A percentile compares a stretch with the other conserved stretches of the same genome.
phyloP scores from a whole-genome alignment of 176 grass and related monocot genomes.

The Triticum timopheevii region DNA sequence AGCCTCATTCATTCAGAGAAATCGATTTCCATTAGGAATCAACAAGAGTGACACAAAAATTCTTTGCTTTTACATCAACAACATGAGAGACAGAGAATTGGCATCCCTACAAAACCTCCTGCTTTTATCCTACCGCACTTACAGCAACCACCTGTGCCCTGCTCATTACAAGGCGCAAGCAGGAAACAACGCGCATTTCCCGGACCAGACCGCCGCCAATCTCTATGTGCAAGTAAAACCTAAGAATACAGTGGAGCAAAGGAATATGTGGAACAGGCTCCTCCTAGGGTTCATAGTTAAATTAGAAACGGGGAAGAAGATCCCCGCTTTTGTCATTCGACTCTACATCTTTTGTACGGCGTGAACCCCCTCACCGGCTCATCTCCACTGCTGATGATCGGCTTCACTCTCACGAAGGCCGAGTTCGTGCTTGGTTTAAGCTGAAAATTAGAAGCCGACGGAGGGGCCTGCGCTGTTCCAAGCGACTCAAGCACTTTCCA shows the following conservation, averaged over 20 bases:
- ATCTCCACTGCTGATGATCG: conserved; percentile 14
- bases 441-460: not conserved
- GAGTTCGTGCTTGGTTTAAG: conserved; percentile 56
- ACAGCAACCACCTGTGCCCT: not conserved
- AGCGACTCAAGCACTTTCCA: not conserved
- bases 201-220: not conserved
- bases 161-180: not conserved
- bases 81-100: not conserved
- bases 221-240: not conserved
- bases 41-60: not conserved
- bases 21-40: conserved; percentile 7
- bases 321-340: conserved; percentile 18
- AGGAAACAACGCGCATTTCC: conserved; percentile 12
- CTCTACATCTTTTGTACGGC: conserved; percentile 57
- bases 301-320: conserved; percentile 24
- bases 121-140: not conserved
- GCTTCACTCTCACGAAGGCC: conserved; percentile 49
- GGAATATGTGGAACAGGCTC: not conserved
- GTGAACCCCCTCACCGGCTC: conserved; percentile 44
- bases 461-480: not conserved
- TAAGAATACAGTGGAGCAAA: not conserved
- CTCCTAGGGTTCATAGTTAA: conserved; percentile 38
- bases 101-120: conserved; percentile 20
- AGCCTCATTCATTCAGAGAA: not conserved
- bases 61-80: not conserved